phyloP scores from a whole-genome alignment of 352 stramenopile species.

The Phytophthora quininea region DNA sequence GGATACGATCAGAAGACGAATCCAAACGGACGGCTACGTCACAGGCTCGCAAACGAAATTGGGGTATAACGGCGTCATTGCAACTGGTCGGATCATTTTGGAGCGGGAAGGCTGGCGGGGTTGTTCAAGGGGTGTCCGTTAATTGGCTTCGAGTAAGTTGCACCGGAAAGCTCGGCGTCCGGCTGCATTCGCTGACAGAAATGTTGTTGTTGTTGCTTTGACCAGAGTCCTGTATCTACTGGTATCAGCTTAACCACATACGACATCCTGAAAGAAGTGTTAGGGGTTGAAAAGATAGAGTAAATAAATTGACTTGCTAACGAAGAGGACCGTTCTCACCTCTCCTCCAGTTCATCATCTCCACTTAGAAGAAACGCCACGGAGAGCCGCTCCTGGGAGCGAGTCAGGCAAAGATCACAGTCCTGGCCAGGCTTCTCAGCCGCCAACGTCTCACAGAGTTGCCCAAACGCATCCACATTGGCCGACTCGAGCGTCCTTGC shows the following conservation, averaged over 20 bases:
- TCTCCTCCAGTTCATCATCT: constrained; percentile 12
- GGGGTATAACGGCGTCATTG: constrained; percentile 72
- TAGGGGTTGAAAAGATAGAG: constrained; percentile 83
- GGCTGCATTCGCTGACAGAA: background rate
- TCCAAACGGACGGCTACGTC: constrained; percentile 86
- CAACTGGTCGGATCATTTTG: constrained; percentile 75
- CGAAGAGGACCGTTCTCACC: background rate
- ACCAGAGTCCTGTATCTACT: constrained; percentile 81
- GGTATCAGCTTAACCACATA: constrained; percentile 89
- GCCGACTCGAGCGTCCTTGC: constrained; percentile 22
- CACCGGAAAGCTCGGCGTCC: background rate
- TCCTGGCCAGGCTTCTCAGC: no score
- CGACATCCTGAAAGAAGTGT: constrained; percentile 87
- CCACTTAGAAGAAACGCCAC: constrained; percentile 25
- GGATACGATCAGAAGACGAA: constrained; percentile 84
- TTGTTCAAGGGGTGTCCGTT: constrained; percentile 89
- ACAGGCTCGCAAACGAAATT: constrained; percentile 44
- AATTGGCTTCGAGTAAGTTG: constrained; percentile 87
- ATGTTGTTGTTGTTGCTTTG: constrained; percentile 4
- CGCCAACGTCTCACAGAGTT: constrained; percentile 12
- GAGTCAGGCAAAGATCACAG: background rate
- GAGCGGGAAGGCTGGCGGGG: constrained; percentile 74
- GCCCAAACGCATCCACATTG: constrained; percentile 21
- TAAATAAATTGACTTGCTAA: constrained; percentile 23
- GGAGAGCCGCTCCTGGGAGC: constrained; percentile 22